phyloP scores from a whole-genome alignment of 345 rosid genomes.

The Eucalyptus cloeziana region DNA sequence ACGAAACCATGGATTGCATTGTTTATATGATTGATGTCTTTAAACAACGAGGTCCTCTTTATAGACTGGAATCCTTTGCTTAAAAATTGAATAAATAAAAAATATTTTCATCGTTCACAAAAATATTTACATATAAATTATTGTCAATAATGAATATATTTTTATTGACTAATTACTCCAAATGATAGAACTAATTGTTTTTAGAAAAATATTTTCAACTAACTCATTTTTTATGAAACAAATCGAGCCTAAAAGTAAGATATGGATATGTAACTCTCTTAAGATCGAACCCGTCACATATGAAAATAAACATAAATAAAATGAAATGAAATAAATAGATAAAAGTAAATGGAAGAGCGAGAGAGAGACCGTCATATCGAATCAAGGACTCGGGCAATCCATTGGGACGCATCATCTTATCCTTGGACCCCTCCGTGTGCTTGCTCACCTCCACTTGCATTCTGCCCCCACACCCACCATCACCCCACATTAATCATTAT shows the following conservation, averaged over 20 bases:
- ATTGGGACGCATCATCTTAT: conserved; percentile 71
- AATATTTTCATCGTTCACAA: accelerated
- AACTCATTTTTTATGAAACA: accelerated
- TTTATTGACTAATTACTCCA: no score
- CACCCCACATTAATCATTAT: background rate
- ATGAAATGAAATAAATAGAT: background rate
- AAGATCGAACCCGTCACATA: background rate
- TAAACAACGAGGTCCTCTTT: background rate
- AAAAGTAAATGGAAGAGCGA: background rate
- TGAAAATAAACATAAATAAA: background rate
- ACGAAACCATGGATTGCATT: no score
- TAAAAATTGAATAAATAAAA: no score
- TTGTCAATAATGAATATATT: no score
- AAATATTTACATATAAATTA: no score
- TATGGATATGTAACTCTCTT: background rate
- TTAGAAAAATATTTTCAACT: no score
- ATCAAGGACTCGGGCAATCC: conserved; percentile 94
- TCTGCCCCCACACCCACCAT: conserved; percentile 20
- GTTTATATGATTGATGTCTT: no score
- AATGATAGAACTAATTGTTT: no score
- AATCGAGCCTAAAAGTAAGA: accelerated
- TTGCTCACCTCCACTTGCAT: conserved; percentile 99
- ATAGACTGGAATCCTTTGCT: accelerated
- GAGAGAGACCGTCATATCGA: conserved; percentile 68
- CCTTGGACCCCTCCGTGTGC: conserved; percentile 86